Evolutionary conservation across 176 grass and related monocot genomes (phyloP).

Genomic region (Carex littledalei): DNA sequence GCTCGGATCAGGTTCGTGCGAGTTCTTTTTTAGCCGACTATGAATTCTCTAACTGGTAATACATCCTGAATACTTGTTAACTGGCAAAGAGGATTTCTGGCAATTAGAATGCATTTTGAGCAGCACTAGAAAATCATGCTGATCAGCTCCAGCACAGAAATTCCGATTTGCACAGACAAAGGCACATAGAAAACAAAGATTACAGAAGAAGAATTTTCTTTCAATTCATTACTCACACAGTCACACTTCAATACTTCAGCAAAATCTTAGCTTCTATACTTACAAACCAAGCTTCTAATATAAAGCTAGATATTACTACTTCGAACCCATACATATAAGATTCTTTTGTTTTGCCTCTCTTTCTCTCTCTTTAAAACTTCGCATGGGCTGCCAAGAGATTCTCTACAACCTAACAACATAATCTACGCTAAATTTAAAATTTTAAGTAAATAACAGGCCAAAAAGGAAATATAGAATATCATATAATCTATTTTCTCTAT

Average conservation of each 20-base stretch:
- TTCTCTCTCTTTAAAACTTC: neutral
- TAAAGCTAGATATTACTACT: neutral
- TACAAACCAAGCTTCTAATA: conserved; percentile 8
- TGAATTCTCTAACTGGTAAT: no score
- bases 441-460: neutral
- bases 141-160: no score
- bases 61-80: no score
- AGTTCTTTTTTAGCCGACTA: no score
- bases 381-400: neutral
- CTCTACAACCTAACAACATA: neutral
- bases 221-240: no score
- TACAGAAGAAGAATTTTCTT: no score
- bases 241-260: neutral
- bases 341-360: neutral
- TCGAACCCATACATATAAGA: neutral
- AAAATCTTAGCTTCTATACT: neutral
- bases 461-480: neutral
- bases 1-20: no score
- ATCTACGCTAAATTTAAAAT: neutral
- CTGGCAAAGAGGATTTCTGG: no score
- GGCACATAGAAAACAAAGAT: no score
- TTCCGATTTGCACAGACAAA: no score
- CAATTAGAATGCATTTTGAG: no score
- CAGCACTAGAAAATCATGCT: no score
- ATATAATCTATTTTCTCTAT: neutral